Evolutionary conservation across 2,329 filamentous ascomycete species (phyloP), one percentile per base, ranked within the genome.

Genomic region (Talaromyces rugulosus): DNA sequence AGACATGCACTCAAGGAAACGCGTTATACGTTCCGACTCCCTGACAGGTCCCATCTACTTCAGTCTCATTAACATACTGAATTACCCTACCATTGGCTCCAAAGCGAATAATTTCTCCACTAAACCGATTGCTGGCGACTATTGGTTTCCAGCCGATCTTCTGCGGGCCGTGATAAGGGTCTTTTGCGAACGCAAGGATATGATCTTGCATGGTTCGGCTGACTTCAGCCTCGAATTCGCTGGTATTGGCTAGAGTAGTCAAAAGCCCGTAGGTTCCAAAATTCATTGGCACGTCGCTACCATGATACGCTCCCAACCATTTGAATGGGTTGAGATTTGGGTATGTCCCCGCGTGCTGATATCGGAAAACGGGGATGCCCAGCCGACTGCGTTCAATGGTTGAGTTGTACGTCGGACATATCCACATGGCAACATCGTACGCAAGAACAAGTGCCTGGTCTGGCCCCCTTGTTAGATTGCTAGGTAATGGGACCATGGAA

Each of bases 291-390:
- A 77, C 66, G 56, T 80, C 77, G n/a, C 68, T 66, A 33, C 69
- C 69, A 59, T 80, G 78, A 56, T 77, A 81, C 1, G 76, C 77
- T 6, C 77, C 78, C 59, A 79, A 68, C 77, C 77, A 80, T 3
- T 69, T 61, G 47, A 67, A 67, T 0, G 72, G 72, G 16, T 71
- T 67, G 27, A 78, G 69, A 61, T 80, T 80, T 31, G 74, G 67
- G 63, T 76, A 80, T 55, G 74, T 74, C 18, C 76, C 77, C 3
- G 71, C 70, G 60, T 78, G 77, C 50, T 73, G 67, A 63, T 75
- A 79, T 27, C 77, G 72, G 64, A 73, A 80, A 4, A 76, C 76
- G 1, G 71, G 67, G 0, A 70, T 63, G 16, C 69, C 70, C 33
- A 67, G 62, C 12, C 56, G 65, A 66, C 68, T 72, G 58, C 64